Evolutionary conservation across 78 protist species (phyloP).

Genomic region (Dictyostelium capitatum): DNA sequence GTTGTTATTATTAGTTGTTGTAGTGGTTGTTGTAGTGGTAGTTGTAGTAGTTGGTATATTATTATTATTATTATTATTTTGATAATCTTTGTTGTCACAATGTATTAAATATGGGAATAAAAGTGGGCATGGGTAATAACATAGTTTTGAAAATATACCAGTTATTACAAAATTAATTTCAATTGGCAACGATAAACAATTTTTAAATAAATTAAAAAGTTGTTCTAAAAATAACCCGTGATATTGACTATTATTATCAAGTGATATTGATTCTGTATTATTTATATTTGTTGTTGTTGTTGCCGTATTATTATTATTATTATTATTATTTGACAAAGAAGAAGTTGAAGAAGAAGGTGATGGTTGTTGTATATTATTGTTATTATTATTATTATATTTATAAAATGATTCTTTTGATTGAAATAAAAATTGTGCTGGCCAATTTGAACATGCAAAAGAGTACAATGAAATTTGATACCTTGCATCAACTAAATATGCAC

Average conservation of each 20-base stretch:
- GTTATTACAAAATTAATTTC: constrained; percentile 61
- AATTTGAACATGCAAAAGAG: constrained; percentile 16
- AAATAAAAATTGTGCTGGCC: constrained; percentile 51
- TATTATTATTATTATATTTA: neutral
- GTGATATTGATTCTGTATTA: neutral
- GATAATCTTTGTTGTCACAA: neutral
- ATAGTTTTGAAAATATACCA: constrained; percentile 66
- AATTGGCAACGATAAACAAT: constrained; percentile 40
- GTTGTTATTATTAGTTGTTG: neutral
- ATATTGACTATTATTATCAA: neutral
- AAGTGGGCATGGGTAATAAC: constrained; percentile 79
- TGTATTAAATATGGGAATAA: constrained; percentile 54
- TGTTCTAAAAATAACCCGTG: constrained; percentile 50
- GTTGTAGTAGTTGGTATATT: neutral
- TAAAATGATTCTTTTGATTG: neutral
- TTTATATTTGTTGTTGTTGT: neutral
- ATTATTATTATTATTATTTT: neutral
- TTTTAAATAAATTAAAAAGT: constrained; percentile 15
- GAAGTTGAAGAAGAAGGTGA: neutral
- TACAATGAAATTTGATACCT: constrained; percentile 55
- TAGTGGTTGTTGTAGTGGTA: neutral
- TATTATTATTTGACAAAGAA: constrained; percentile 14
- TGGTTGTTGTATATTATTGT: neutral
- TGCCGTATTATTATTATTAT: constrained; percentile 5
- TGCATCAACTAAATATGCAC: constrained; percentile 77